A percentile compares a stretch with the other conserved stretches of the same genome.
Conservation (phyloP, 192 early-diverging fungal species). For the Funneliformis mosseae region DNA sequence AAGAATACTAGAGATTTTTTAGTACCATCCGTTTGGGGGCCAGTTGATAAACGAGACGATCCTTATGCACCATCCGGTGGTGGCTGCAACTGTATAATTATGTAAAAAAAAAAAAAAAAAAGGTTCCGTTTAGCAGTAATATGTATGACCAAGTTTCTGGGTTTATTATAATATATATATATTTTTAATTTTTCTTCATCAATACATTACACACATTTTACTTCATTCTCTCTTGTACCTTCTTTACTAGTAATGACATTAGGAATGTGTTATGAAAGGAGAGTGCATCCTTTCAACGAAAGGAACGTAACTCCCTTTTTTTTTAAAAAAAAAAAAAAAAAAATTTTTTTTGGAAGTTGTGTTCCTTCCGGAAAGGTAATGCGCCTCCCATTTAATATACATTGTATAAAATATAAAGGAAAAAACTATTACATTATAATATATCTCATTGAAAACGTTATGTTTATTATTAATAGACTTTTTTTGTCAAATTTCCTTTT, state of each 20-base stretch:
- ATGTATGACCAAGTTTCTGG: background rate
- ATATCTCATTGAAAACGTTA: background rate
- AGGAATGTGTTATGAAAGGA: background rate
- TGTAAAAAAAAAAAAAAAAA: conserved; percentile 25
- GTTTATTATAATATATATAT: background rate
- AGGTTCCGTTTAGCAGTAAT: background rate
- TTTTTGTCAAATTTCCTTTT: background rate
- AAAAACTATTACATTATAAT: background rate
- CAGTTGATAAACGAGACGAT: conserved; percentile 47
- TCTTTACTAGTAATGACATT: background rate
- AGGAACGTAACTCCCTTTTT: background rate
- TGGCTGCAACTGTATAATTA: conserved; percentile 15
- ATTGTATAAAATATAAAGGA: conserved; percentile 1
- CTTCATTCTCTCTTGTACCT: background rate
- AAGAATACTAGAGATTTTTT: conserved; percentile 44
- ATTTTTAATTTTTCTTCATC: background rate
- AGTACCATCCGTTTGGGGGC: conserved; percentile 52
- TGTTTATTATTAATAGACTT: background rate
- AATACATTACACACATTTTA: background rate
- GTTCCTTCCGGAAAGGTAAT: background rate
- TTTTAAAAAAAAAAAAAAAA: background rate
- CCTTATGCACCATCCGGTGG: conserved; percentile 40
- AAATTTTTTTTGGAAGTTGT: background rate
- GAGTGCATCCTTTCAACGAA: background rate
- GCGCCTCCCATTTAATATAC: background rate